Percentiles rank a stretch among this genome's conserved stretches.
These are phyloP conservation scores for Cercophora samala DNA, from an alignment of 495 filamentous ascomycete genomes.

Conservation along the genomic window DNA sequence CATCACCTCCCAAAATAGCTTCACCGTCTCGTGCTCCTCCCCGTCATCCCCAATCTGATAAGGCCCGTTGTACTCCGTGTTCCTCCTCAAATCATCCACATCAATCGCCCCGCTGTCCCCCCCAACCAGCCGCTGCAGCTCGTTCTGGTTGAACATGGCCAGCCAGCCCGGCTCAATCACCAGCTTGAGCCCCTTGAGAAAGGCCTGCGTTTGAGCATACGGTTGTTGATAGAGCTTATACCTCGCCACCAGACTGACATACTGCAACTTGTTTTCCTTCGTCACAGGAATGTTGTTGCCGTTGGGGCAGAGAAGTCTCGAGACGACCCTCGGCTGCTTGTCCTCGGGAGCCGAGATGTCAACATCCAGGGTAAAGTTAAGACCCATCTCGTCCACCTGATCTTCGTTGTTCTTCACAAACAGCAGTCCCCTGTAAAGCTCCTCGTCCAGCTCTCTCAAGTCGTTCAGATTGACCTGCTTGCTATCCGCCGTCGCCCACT, in stretches of 20 bases:
- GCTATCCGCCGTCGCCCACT: conserved; percentile 70
- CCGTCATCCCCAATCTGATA: conserved; percentile 86
- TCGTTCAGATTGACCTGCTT: conserved; percentile 91
- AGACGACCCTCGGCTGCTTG: conserved; percentile 52
- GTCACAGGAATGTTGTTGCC: conserved; percentile 80
- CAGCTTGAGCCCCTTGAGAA: conserved; percentile 75
- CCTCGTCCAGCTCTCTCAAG: conserved; percentile 85
- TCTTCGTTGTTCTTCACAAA: conserved; percentile 84
- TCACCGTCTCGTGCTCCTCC: conserved; percentile 75
- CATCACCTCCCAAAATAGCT: conserved; percentile 93
- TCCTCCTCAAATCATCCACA: conserved; percentile 77
- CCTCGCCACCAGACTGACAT: conserved; percentile 85
- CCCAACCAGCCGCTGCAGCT: conserved; percentile 88
- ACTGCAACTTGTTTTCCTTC: conserved; percentile 86
- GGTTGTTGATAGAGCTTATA: conserved; percentile 81
- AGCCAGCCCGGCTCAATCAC: conserved; percentile 94
- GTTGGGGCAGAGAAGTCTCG: conserved; percentile 67
- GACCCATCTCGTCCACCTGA: conserved; percentile 72
- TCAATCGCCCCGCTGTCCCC: conserved; percentile 82
- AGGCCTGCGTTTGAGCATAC: conserved; percentile 73
- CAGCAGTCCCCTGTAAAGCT: conserved; percentile 87
- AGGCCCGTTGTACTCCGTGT: conserved; percentile 84
- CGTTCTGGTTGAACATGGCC: conserved; percentile 96
- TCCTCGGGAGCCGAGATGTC: conserved; percentile 57
- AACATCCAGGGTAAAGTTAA: conserved; percentile 91